Evolutionary conservation across 169 alveolate species (phyloP).

Genomic region (Eimeria necatrix): DNA sequence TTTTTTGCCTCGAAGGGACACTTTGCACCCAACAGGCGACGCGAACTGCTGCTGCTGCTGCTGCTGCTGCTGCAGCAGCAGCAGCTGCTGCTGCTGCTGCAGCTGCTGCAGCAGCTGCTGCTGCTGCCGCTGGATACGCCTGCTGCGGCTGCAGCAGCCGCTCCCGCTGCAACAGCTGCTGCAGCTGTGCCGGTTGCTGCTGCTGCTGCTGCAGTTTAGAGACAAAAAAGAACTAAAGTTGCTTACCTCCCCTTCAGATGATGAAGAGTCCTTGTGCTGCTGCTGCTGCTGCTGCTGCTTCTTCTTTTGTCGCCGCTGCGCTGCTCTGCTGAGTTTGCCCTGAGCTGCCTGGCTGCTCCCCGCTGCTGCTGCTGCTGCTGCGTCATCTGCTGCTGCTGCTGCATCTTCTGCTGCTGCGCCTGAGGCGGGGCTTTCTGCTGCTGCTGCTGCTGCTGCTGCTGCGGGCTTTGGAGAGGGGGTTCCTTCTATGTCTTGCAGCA

Average conservation of each 20-base stretch:
- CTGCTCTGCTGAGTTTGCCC: not conserved
- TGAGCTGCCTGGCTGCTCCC: conserved; percentile 19
- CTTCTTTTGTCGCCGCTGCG: not conserved
- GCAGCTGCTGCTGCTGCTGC: conserved; percentile 7
- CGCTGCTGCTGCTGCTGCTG: conserved; percentile 21
- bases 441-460: not conserved
- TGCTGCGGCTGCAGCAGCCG: not conserved
- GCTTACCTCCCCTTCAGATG: too few species aligned
- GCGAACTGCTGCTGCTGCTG: conserved; percentile 18
- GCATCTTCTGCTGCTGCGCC: conserved; percentile 25
- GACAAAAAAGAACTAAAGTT: not conserved
- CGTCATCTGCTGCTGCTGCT: not conserved
- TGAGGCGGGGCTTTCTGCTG: too few species aligned
- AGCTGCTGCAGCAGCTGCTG: conserved; percentile 45
- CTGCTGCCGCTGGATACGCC: conserved; percentile 11
- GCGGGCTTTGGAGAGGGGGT: not conserved
- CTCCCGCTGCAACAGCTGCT: conserved; percentile 37
- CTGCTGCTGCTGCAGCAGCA: conserved; percentile 38
- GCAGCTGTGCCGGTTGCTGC: conserved; percentile 42
- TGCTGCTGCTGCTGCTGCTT: conserved; percentile 51
- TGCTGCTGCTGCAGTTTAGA: conserved; percentile 4
- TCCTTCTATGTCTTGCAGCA: not conserved
- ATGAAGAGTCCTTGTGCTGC: not conserved
- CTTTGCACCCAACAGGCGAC: not conserved
- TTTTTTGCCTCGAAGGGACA: too few species aligned